These are phyloP conservation scores for Saccharomycopsis crataegensis DNA, from an alignment of 1,139 yeast genomes.

Conservation along the genomic window DNA sequence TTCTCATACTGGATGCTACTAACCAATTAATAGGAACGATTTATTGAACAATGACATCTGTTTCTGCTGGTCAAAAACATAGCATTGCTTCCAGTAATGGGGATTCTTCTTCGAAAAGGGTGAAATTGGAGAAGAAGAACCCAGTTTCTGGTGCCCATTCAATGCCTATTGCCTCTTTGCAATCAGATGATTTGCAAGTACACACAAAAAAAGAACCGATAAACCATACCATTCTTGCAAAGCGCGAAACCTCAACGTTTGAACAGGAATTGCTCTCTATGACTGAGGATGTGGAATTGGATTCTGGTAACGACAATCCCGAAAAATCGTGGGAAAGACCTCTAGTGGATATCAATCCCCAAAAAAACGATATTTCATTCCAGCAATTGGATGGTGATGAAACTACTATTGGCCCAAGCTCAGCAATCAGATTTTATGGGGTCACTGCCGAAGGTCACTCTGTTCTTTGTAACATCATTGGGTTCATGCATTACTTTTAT, in stretches of 20 bases:
- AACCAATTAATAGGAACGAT: too few relatives aligned
- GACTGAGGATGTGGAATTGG: constrained; percentile 35
- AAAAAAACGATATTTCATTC: constrained; percentile 51
- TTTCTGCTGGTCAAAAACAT: too few relatives aligned
- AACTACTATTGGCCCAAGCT: constrained; percentile 46
- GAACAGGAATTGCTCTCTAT: constrained; percentile 57
- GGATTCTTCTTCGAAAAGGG: constrained; percentile 3
- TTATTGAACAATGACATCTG: too few relatives aligned
- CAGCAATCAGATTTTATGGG: constrained; percentile 81
- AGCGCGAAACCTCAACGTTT: constrained; percentile 48
- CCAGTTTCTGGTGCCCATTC: constrained; percentile 18
- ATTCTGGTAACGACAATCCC: constrained; percentile 22
- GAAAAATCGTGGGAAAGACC: constrained; percentile 42
- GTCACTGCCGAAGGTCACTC: constrained; percentile 84
- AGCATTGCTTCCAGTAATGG: not conserved
- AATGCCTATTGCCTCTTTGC: constrained; percentile 10
- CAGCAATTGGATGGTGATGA: constrained; percentile 97
- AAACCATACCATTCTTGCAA: constrained; percentile 16
- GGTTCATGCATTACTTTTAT: constrained; percentile 83
- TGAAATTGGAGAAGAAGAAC: constrained; percentile 10
- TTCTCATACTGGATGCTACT: too few relatives aligned
- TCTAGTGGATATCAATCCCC: constrained; percentile 43
- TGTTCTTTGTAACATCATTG: constrained; percentile 81
- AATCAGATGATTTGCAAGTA: constrained; percentile 5
- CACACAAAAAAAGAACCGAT: constrained; percentile 3